Conservation (phyloP, 768 basidiomycete species). For the Termitomyces sp. region DNA sequence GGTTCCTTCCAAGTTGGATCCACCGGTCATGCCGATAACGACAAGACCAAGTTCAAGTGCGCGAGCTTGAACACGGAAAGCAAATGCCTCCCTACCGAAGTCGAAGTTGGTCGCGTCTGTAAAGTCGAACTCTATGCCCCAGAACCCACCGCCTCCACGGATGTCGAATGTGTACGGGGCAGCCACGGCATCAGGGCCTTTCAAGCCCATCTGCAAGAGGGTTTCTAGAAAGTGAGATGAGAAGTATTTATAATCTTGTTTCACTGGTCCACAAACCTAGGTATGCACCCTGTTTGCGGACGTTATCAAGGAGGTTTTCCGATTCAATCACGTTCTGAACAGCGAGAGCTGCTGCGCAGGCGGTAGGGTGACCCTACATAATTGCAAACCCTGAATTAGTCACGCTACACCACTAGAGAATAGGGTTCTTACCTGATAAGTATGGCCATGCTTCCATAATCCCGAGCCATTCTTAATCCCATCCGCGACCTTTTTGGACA, state of each 20-base stretch:
- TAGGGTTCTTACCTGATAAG: conserved; percentile 54
- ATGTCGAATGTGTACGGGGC: conserved; percentile 72
- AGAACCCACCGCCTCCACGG: conserved; percentile 80
- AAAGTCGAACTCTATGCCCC: conserved; percentile 81
- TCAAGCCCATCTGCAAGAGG: conserved; percentile 50
- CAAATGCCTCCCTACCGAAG: conserved; percentile 52
- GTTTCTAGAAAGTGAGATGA: conserved; percentile 21
- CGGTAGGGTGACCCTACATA: conserved; percentile 60
- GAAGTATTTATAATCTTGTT: neutral
- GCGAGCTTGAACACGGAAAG: conserved; percentile 63
- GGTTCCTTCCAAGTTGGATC: conserved; percentile 61
- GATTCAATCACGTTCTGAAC: conserved; percentile 68
- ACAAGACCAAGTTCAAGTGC: conserved; percentile 63
- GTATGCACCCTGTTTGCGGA: conserved; percentile 52
- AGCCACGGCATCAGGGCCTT: conserved; percentile 47
- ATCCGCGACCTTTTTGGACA: conserved; percentile 64
- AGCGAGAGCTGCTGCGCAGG: conserved; percentile 75
- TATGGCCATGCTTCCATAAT: conserved; percentile 80
- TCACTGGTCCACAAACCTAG: conserved; percentile 29
- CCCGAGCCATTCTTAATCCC: conserved; percentile 67
- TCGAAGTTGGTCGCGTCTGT: conserved; percentile 38
- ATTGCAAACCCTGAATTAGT: neutral
- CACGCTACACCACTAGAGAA: neutral
- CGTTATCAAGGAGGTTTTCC: conserved; percentile 67
- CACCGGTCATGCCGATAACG: conserved; percentile 70